A percentile compares a stretch with the other conserved stretches of the same genome.
Conservation (phyloP, 495 filamentous ascomycete species). For the Achaetomiella virescens region DNA sequence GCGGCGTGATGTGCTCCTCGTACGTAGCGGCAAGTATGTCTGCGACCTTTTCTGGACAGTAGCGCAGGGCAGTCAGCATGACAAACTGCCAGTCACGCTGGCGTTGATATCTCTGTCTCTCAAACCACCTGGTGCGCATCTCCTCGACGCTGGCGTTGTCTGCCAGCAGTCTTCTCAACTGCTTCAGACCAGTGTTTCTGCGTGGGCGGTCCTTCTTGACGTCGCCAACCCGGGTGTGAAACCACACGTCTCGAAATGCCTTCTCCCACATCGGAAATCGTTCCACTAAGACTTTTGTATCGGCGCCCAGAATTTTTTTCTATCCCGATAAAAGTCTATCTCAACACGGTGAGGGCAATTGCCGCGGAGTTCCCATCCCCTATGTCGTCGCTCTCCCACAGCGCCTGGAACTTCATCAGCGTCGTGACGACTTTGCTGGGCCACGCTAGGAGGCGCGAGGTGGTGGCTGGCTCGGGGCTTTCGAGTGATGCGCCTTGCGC, state of each 20-base stretch:
- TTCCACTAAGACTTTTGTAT: too few relatives aligned
- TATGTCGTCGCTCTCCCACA: too few relatives aligned
- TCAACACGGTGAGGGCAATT: too few relatives aligned
- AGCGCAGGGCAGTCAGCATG: slow-evolving; percentile 48
- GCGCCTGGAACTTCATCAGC: too few relatives aligned
- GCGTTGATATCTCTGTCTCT: slow-evolving; percentile 24
- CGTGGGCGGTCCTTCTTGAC: too few relatives aligned
- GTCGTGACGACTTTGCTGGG: too few relatives aligned
- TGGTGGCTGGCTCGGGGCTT: not conserved
- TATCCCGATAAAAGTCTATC: too few relatives aligned
- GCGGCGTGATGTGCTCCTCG: slow-evolving; percentile 35
- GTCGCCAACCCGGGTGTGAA: too few relatives aligned
- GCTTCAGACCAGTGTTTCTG: not conserved
- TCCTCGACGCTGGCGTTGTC: slow-evolving; percentile 21
- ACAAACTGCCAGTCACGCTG: slow-evolving; percentile 43
- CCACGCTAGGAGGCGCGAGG: not conserved
- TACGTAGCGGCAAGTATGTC: slow-evolving; percentile 48
- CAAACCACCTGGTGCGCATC: slow-evolving; percentile 43
- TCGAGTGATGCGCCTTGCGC: not conserved
- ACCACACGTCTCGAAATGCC: too few relatives aligned
- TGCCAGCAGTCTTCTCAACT: slow-evolving; percentile 7
- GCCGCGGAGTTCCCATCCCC: too few relatives aligned
- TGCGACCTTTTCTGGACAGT: slow-evolving; percentile 36
- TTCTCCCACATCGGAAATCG: too few relatives aligned
- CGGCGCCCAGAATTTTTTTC: too few relatives aligned